Evolutionary conservation across 805 yeast genomes (phyloP), one percentile per base, ranked within the genome.

Genomic region (Zygoascus tannicola): DNA sequence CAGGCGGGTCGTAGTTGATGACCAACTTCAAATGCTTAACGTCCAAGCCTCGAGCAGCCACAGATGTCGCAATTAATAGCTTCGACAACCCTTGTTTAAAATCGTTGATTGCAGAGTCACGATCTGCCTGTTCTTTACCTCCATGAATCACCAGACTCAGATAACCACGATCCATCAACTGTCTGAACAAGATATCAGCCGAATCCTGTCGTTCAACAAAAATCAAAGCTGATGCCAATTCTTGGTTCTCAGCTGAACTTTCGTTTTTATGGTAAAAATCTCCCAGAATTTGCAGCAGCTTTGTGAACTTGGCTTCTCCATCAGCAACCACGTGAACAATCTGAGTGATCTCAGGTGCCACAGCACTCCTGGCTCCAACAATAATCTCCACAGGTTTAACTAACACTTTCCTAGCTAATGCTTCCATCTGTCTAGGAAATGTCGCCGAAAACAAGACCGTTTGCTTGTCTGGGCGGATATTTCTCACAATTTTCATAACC

Each of bases 391-490:
- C 67, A 0, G 96, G 94, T 45, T 74, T 66, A 1, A 59, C 49
- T 22, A 92, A 62, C 1, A 82, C 70, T 41, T 77, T 74, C 34
- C 75, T 67, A 0, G 96, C 97, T 50, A 88, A 69, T 2, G 66
- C 63, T 56, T 85, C 94, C 73, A 92, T 75, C 47, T 80, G 80
- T 4, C 73, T 66, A 0, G 97, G 95, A 53, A 92, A 87, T 0
- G 98, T 92, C 0, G 98, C 98, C 8, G 96, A 86, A 58, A 90
- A 92, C 21, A 92, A 64, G 2, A 88, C 90, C 15, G 92, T 83
- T 56, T 90, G 97, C 40, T 82, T 69, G 57, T 88, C 96, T 0
- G 92, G 92, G 40, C 97, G 69, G 2, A 85, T 71, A 32, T 82
- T 81, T 14, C 74, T 69, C 57, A 87, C 69, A 19, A 92, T 81